A percentile compares a stretch with the other conserved stretches of the same genome.
Conservation (phyloP, 495 filamentous ascomycete genomes). For the Monascus purpureus region DNA sequence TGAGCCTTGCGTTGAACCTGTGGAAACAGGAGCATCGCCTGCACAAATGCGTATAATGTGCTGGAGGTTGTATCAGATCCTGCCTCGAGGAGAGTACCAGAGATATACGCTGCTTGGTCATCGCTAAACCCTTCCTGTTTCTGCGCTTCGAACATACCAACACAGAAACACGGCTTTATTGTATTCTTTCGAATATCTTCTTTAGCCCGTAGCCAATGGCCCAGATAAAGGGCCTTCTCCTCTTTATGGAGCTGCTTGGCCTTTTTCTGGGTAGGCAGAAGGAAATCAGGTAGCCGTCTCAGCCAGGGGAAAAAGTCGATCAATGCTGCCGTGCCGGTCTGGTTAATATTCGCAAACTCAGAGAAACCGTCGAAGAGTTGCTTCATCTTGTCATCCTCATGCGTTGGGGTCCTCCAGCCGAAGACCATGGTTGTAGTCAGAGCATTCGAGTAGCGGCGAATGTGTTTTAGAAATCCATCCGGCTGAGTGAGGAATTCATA, state of each 20-base stretch:
- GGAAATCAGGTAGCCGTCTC: conserved; percentile 12
- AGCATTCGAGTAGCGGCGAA: conserved; percentile 39
- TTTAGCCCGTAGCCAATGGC: conserved; percentile 25
- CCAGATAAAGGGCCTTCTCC: conserved; percentile 18
- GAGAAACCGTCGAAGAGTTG: conserved; percentile 40
- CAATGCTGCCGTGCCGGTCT: conserved; percentile 23
- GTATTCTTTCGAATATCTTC: conserved; percentile 14
- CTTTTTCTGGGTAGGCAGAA: conserved; percentile 13
- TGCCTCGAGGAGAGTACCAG: conserved; percentile 29
- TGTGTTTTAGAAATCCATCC: too few relatives aligned
- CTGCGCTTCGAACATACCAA: conserved; percentile 24
- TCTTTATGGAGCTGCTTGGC: conserved; percentile 26
- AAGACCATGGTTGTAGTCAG: conserved; percentile 44
- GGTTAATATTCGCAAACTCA: conserved; percentile 27
- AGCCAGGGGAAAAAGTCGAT: conserved; percentile 21
- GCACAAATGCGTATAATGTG: conserved; percentile 25
- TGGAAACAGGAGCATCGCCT: conserved; percentile 29
- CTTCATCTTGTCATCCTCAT: conserved; percentile 35
- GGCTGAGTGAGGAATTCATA: too few relatives aligned
- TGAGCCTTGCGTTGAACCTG: conserved; percentile 35
- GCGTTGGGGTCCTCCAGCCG: conserved; percentile 33
- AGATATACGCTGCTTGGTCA: conserved; percentile 24
- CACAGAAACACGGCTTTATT: conserved; percentile 16
- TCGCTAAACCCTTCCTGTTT: conserved; percentile 13
- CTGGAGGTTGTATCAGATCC: conserved; percentile 29